A percentile compares a stretch with the other conserved stretches of the same genome.
phyloP scores from a whole-genome alignment of 1,284 basidiomycete species.

The Cryptococcus sp. region DNA sequence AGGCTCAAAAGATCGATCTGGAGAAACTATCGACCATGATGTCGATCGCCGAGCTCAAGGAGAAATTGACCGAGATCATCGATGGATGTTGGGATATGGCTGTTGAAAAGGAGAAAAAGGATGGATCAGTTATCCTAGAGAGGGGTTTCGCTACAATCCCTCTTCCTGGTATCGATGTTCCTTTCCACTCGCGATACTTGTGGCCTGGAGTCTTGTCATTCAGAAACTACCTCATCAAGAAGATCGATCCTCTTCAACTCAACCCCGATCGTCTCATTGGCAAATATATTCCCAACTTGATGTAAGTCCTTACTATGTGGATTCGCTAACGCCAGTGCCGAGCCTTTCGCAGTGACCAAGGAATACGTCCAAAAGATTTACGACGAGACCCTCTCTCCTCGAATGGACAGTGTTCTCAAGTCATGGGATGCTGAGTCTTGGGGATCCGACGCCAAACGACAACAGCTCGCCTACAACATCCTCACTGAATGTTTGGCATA shows the following conservation, averaged over 20 bases:
- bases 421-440: slow-evolving; percentile 92
- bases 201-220: slow-evolving; percentile 92
- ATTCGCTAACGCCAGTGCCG: slow-evolving; percentile 54
- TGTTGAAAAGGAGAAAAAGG: slow-evolving; percentile 66
- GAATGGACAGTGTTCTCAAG: slow-evolving; percentile 85
- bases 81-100: slow-evolving; percentile 74
- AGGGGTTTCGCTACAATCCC: slow-evolving; percentile 95
- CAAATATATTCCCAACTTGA: slow-evolving; percentile 95
- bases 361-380: slow-evolving; percentile 93
- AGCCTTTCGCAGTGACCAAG: slow-evolving; percentile 85
- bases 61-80: slow-evolving; percentile 80
- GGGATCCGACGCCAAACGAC: slow-evolving; percentile 73
- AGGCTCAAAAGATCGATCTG: slow-evolving; percentile 94
- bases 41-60: slow-evolving; percentile 46
- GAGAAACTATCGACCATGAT: slow-evolving; percentile 63
- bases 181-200: slow-evolving; percentile 95
- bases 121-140: slow-evolving; percentile 85
- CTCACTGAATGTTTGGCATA: slow-evolving; percentile 95
- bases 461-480: slow-evolving; percentile 90
- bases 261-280: slow-evolving; percentile 88
- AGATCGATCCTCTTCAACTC: slow-evolving; percentile 84
- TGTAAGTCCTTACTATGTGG: slow-evolving; percentile 45
- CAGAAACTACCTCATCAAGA: slow-evolving; percentile 84
- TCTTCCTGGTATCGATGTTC: slow-evolving; percentile 95
- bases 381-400: slow-evolving; percentile 88